Evolutionary conservation across 1,284 basidiomycete genomes (phyloP).

Genomic region (Coniferiporia weirii): DNA sequence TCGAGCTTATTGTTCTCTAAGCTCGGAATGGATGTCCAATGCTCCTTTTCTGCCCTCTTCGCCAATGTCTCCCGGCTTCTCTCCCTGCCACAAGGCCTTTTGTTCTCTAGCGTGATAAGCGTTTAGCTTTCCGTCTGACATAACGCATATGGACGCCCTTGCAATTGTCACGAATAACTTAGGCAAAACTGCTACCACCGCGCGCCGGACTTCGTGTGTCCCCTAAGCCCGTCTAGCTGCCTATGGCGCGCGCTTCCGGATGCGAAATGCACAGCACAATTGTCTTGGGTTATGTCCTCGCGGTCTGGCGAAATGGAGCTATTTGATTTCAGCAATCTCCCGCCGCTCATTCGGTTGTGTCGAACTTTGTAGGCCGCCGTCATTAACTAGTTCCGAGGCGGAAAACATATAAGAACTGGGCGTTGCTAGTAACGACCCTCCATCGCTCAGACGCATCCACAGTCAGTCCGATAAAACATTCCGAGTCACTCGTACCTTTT

Average conservation of each 20-base stretch:
- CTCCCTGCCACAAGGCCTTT: neutral
- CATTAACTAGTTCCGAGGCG: neutral
- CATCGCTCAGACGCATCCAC: conserved; percentile 1
- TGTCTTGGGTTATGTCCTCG: neutral
- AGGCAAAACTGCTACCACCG: neutral
- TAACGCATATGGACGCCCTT: neutral
- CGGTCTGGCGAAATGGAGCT: neutral
- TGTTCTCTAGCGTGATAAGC: neutral
- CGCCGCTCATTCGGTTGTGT: neutral
- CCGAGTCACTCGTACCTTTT: neutral
- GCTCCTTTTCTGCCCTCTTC: too few species aligned
- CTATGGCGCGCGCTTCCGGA: neutral
- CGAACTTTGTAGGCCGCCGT: too few species aligned
- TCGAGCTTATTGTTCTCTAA: too few species aligned
- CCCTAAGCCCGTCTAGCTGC: neutral
- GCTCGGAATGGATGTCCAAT: too few species aligned
- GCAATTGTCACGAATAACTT: neutral
- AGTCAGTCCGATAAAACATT: neutral
- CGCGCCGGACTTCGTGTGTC: neutral
- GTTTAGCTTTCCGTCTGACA: neutral
- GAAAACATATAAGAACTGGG: neutral
- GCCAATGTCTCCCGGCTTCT: neutral
- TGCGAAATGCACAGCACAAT: neutral
- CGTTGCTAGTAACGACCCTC: neutral
- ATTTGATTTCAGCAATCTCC: neutral